These are phyloP conservation scores for Phaeosphaeria sp. DNA, from an alignment of 2,329 filamentous ascomycete genomes.

Conservation along the genomic window DNA sequence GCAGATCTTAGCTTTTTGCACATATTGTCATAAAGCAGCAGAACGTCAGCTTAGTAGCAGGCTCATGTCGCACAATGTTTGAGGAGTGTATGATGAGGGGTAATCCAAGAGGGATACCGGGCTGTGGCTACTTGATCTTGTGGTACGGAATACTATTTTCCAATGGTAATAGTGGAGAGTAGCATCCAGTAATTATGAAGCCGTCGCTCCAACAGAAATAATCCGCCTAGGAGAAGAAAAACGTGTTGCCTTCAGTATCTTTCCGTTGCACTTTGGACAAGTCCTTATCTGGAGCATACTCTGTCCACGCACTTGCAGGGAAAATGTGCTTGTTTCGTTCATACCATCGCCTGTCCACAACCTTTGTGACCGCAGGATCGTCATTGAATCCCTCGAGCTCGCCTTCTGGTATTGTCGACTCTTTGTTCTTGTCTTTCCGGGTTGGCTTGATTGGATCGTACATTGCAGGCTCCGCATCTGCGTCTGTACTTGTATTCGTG, in stretches of 20 bases:
- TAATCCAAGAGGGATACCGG: background rate
- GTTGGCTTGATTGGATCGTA: slow-evolving; percentile 53
- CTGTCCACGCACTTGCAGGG: slow-evolving; percentile 92
- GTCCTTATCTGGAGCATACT: slow-evolving; percentile 89
- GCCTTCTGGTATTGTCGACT: slow-evolving; percentile 52
- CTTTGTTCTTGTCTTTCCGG: slow-evolving; percentile 43
- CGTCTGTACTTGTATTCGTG: slow-evolving; percentile 16
- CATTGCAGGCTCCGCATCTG: slow-evolving; percentile 26
- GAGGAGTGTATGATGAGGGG: background rate
- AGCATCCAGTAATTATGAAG: background rate
- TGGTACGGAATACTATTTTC: background rate
- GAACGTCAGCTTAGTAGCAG: background rate
- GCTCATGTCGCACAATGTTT: background rate
- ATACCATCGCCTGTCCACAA: slow-evolving; percentile 96
- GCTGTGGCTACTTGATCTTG: background rate
- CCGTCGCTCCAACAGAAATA: background rate
- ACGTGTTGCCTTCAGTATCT: slow-evolving; percentile 88
- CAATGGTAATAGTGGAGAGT: background rate
- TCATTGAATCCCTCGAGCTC: slow-evolving; percentile 75
- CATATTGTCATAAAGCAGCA: background rate
- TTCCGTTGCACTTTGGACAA: slow-evolving; percentile 79
- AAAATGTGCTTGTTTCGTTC: slow-evolving; percentile 98
- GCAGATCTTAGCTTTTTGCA: background rate
- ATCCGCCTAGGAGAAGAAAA: slow-evolving; percentile 66
- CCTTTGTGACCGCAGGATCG: slow-evolving; percentile 84